Evolutionary conservation across 805 yeast species (phyloP), one percentile per base, ranked within the genome.

Genomic region (Torulaspora delbrueckii): DNA sequence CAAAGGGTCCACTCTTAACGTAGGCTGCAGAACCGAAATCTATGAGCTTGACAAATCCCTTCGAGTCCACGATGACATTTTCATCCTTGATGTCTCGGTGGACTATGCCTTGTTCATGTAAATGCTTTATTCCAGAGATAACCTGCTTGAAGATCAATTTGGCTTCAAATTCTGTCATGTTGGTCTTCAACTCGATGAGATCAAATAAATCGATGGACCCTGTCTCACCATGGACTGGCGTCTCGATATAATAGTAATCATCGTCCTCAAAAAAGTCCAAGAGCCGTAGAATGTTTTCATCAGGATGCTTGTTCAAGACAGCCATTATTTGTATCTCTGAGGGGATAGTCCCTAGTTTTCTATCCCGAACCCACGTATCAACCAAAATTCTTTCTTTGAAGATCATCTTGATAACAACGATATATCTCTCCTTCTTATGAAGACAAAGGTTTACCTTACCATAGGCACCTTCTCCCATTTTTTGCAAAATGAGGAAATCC

Each of bases 11-110:
- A 68, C 84, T 88, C 53, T 77, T 79, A 16, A 82, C 79, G 63
- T 88, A 88, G 0, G 97, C 96, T 1, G 98, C 96, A 39, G 95
- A 84, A 1, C 99, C 99, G 65, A 89, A 91, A 67, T 91, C 99
- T 60, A 91, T 91, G 51, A 91, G 71, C 62, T 89, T 90, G 42
- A 87, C 82, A 37, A 79, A 74, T 2, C 93, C 95, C 51, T 82
- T 75, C 46, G 81, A 81, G 57, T 90, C 96, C 42, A 91, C 85
- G 57, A 91, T 87, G 39, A 91, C 78, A 60, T 91, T 91, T 57
- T 91, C 99, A 66, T 91, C 99, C 62, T 91, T 91, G 53, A 91
- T 85, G 62, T 91, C 99, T 42, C 99, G 75, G 63, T 91, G 99
- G 1, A 88, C 91, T 44, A 91, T 84, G 0, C 96, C 96, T 55